Evolutionary conservation across 1,139 yeast species (phyloP).

Genomic region (Yamadazyma diospyri): DNA sequence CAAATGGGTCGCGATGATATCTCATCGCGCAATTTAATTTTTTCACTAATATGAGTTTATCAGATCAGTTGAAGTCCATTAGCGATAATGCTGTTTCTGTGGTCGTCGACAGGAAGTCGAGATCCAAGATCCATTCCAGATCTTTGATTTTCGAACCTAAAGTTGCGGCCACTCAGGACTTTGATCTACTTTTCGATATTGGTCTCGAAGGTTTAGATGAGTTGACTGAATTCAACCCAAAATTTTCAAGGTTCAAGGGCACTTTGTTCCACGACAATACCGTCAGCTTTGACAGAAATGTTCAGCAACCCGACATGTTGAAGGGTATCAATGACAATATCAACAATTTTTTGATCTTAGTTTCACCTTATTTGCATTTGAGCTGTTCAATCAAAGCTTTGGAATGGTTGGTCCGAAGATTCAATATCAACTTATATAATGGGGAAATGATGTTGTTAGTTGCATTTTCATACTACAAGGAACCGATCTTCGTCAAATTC

Average conservation of each 20-base stretch:
- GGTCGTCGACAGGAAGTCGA: conserved; percentile 79
- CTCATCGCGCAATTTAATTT: conserved; percentile 1
- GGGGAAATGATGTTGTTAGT: conserved; percentile 69
- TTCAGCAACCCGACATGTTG: conserved; percentile 72
- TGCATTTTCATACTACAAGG: conserved; percentile 72
- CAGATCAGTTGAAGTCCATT: conserved; percentile 76
- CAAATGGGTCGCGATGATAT: not conserved
- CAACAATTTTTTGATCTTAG: conserved; percentile 65
- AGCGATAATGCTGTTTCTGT: conserved; percentile 65
- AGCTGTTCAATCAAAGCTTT: conserved; percentile 77
- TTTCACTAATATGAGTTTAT: conserved; percentile 49
- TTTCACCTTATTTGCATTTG: conserved; percentile 73
- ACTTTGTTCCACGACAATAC: conserved; percentile 83
- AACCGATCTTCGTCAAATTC: conserved; percentile 70
- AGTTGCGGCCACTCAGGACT: conserved; percentile 91
- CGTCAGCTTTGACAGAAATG: conserved; percentile 71
- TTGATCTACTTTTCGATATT: conserved; percentile 70
- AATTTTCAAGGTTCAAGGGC: conserved; percentile 64
- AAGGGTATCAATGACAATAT: conserved; percentile 72
- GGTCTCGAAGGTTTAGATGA: conserved; percentile 78
- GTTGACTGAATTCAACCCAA: conserved; percentile 64
- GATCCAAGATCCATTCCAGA: conserved; percentile 83
- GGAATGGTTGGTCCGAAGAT: conserved; percentile 94
- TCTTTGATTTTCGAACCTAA: conserved; percentile 85
- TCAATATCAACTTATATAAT: conserved; percentile 79